Conservation (phyloP, 2,329 filamentous ascomycete species). For the Pseudogymnoascus sp. region DNA sequence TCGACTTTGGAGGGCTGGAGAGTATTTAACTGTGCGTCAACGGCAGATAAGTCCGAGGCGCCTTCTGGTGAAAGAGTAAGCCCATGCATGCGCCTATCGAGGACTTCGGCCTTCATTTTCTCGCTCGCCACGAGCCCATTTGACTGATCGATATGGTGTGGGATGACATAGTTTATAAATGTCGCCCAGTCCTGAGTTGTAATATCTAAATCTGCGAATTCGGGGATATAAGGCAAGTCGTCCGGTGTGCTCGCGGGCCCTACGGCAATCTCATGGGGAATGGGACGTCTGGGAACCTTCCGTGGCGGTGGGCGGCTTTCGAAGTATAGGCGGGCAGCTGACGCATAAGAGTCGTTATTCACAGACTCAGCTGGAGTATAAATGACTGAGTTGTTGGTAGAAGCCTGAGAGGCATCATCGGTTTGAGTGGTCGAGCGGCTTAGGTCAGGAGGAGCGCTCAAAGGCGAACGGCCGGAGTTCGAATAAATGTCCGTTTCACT, state of each 20-base stretch:
- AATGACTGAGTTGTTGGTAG: constrained; percentile 21
- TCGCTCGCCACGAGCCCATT: constrained; percentile 46
- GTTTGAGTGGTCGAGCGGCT: constrained; percentile 24
- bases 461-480: constrained; percentile 31
- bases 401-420: constrained; percentile 34
- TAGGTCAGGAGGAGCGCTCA: constrained; percentile 23
- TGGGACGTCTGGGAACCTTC: constrained; percentile 11
- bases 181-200: constrained; percentile 52
- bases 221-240: constrained; percentile 38
- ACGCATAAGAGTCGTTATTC: constrained; percentile 19
- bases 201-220: constrained; percentile 35
- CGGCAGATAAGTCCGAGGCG: constrained; percentile 29
- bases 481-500: constrained; percentile 53
- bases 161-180: constrained; percentile 51
- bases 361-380: constrained; percentile 23
- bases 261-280: constrained; percentile 35
- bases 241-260: constrained; percentile 34
- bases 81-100: constrained; percentile 25
- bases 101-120: constrained; percentile 42
- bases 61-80: constrained; percentile 22
- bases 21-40: constrained; percentile 39
- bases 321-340: constrained; percentile 38
- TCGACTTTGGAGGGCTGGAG: constrained; percentile 26
- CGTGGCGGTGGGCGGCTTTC: constrained; percentile 34
- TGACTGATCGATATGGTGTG: constrained; percentile 38